Base-by-base conservation (phyloP, 768 basidiomycete species). In the Mycena capillaripes region DNA sequence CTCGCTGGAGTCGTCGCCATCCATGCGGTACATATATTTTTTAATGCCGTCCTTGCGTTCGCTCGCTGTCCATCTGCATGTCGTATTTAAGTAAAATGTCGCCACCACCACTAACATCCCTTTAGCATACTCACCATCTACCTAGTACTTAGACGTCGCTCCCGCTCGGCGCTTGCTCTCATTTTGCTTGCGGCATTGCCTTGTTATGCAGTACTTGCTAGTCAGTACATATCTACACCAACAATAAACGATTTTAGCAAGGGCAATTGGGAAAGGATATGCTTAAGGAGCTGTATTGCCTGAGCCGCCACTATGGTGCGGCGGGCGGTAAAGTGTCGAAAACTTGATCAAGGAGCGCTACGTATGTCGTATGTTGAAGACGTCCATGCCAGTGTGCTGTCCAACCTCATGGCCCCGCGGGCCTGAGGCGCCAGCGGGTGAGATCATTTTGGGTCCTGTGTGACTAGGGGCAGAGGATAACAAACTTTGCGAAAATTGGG, bases 171-270 rank as follows among this genome's bases (percentile, higher is more conserved):
- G 42, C 36, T 59, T 65, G 69, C 62, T 58, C 46, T 58, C 56
- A 59, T 60, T 70, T 66, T 65, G 58, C 70, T 66, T 55, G 70
- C 58, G 58, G 32, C 38, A 42, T 66, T 61, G 63, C 70, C 29
- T 66, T 71, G 70, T 71, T 66, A 66, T 71, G 64, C 58, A 66
- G 58, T 71, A 70, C 38, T 38, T 38, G 38, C 38, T 64, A 58
- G 34, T 25, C 38, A 38, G 69, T 71, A 71, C 40, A 50, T 60
- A 65, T 62, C 40, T 66, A 62, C 52, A 29, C 46, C 17, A 25
- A 63, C 46, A 71, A 71, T 40, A 70, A 62, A 70, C 56, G 61
- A 34, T 64, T 42, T 30, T 23, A 59, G n/a, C 29, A 30, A 34
- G 65, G 32, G 63, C 19, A 50, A n/a, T 42, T n/a, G 53, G 2